phyloP scores from a whole-genome alignment of 257 asterid species.

The Fraxinus anomala region DNA sequence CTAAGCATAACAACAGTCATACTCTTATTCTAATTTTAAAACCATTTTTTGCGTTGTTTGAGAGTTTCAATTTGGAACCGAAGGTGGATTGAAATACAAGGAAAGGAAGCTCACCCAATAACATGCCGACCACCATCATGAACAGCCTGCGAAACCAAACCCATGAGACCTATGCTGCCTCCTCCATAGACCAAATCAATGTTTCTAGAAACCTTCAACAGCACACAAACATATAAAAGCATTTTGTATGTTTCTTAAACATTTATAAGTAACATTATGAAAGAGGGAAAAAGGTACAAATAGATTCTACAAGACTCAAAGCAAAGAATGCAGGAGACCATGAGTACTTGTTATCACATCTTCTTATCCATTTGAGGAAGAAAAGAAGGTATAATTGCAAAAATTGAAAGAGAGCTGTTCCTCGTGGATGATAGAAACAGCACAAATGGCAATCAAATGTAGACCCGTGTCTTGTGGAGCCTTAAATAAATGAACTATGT shows the following conservation, averaged over 20 bases:
- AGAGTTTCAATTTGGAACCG: neutral
- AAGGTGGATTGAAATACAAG: conserved; percentile 19
- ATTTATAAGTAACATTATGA: neutral
- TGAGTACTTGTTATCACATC: conserved; percentile 22
- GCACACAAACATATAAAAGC: conserved; percentile 23
- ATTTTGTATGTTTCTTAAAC: neutral
- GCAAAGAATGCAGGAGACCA: neutral
- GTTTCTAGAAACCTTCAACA: conserved; percentile 67
- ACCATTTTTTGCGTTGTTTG: conserved; percentile 1
- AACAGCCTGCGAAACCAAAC: conserved; percentile 92
- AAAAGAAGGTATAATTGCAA: neutral
- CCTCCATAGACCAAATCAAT: conserved; percentile 98
- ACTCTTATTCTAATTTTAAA: conserved; percentile 1
- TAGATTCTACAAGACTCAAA: neutral
- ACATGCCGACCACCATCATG: conserved; percentile 94
- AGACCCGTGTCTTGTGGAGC: neutral
- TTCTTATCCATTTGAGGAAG: conserved; percentile 26
- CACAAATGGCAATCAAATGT: conserved; percentile 22
- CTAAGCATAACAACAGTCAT: conserved; percentile 4
- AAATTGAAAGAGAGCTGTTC: conserved; percentile 21
- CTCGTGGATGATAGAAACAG: conserved; percentile 27
- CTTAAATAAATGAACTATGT: conserved; percentile 1
- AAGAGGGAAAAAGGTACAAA: neutral
- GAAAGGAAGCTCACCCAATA: conserved; percentile 58
- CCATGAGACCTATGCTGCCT: conserved; percentile 98